These are phyloP conservation scores for Leccinum aurantiacum DNA, from an alignment of 768 basidiomycete species.

Conservation along the genomic window DNA sequence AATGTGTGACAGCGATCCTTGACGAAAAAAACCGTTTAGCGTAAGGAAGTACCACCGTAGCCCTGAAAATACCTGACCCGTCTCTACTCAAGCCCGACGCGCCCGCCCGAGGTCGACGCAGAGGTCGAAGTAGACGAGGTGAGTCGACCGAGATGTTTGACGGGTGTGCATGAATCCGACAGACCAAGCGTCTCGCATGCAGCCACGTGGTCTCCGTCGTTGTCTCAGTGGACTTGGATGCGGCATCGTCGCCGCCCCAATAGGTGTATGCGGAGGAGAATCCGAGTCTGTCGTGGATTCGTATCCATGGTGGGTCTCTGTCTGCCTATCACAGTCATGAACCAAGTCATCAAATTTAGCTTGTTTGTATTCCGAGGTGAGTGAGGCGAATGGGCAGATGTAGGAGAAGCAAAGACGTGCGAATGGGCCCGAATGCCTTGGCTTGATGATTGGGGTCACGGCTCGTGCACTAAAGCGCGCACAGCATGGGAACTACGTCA, in stretches of 20 bases:
- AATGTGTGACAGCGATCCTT: too few species aligned
- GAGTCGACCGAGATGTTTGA: slow-evolving; percentile 15
- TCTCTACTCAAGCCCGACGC: slow-evolving; percentile 3
- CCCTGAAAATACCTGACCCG: slow-evolving; percentile 6
- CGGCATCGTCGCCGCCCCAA: slow-evolving; percentile 11
- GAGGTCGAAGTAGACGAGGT: slow-evolving; percentile 2
- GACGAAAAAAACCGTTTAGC: slow-evolving; percentile 25
- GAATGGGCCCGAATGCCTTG: slow-evolving; percentile 8
- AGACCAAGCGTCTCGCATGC: slow-evolving; percentile 3
- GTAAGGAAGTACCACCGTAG: slow-evolving; percentile 27
- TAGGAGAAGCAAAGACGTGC: slow-evolving; percentile 6
- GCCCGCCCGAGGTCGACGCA: background rate
- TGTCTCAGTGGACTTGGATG: slow-evolving; percentile 14
- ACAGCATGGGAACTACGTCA: slow-evolving; percentile 1
- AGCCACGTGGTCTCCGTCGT: slow-evolving; percentile 3
- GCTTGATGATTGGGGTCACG: slow-evolving; percentile 6
- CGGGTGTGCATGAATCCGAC: slow-evolving; percentile 14
- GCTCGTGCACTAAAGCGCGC: slow-evolving; percentile 2
- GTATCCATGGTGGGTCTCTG: slow-evolving; percentile 26
- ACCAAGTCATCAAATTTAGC: too few species aligned
- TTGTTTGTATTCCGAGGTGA: background rate
- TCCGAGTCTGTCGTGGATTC: slow-evolving; percentile 31
- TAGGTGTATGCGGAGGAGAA: slow-evolving; percentile 28
- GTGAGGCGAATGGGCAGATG: background rate
- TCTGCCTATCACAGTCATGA: background rate